Evolutionary conservation across 1,284 basidiomycete genomes (phyloP), one percentile per base, ranked within the genome.

Genomic region (Acaromyces ingoldii): DNA sequence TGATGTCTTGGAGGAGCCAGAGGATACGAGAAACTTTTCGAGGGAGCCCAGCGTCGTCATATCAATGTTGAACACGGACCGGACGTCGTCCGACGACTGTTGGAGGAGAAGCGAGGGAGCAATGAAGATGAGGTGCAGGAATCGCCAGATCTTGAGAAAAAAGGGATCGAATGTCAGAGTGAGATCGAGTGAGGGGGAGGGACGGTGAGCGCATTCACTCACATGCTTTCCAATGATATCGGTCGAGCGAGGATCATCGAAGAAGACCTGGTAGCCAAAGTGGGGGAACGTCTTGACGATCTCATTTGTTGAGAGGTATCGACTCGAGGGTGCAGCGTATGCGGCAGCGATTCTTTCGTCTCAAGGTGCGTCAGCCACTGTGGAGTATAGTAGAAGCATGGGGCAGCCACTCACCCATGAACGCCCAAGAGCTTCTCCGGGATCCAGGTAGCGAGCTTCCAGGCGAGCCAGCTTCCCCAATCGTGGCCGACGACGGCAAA

Each of bases 221-320:
- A 57, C 53, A 24, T 57, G 58, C 24, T 64, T 44, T 19, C 66
- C 54, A 51, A 69, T 54, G 45, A 66, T 67, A 47, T 63, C 55
- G 49, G 64, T 69, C 33, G 58, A 61, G 2, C 58, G 29, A 31
- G 58, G 51, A 15, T 64, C 57, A n/a, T 51, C 55, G 24, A 69
- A 69, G 54, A 69, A 69, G 43, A 53, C 53, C 29, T 69, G 64
- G 24, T 69, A 69, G 34, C 64, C 66, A 45, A 65, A 69, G 48
- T 50, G 60, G 10, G 66, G 62, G 2, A 64, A 44, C n/a, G 25
- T 48, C 13, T 59, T 45, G 22, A 63, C 40, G 5, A 69, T 49
- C 30, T 52, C 39, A 21, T 62, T 53, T 26, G 62, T 64, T 0
- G 62, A 53, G 9, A 67, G 28, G 2, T 31, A 30, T 22, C 17